These are phyloP conservation scores for Podospora pseudocomata DNA, from an alignment of 495 filamentous ascomycete species.

Conservation along the genomic window DNA sequence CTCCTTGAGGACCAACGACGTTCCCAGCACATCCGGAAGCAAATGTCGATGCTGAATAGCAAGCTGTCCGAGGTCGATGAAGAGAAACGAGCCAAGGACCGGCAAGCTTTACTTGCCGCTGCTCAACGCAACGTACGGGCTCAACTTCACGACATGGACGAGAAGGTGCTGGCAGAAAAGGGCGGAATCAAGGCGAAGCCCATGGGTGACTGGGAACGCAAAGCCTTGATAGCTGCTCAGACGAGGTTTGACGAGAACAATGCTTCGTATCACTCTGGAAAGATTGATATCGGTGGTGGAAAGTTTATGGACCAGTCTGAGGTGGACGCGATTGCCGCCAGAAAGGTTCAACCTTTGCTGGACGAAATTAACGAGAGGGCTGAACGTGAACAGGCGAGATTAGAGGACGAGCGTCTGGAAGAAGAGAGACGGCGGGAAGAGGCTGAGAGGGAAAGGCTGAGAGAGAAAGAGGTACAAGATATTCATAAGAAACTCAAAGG, in stretches of 20 bases:
- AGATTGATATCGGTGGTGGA: constrained; percentile 76
- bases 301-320: constrained; percentile 74
- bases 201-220: constrained; percentile 74
- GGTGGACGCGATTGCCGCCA: constrained; percentile 74
- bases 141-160: constrained; percentile 72
- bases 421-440: constrained; percentile 47
- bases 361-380: constrained; percentile 81
- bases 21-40: constrained; percentile 68
- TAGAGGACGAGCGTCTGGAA: constrained; percentile 49
- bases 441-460: constrained; percentile 40
- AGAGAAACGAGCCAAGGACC: constrained; percentile 69
- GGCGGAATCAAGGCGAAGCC: constrained; percentile 69
- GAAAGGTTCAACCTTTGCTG: constrained; percentile 81
- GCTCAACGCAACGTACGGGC: constrained; percentile 83
- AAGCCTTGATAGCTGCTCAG: constrained; percentile 63
- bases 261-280: constrained; percentile 47
- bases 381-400: constrained; percentile 60
- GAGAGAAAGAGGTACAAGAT: constrained; percentile 45
- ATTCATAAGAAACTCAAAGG: constrained; percentile 43
- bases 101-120: constrained; percentile 67
- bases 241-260: constrained; percentile 54
- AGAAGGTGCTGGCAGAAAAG: constrained; percentile 69
- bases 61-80: constrained; percentile 66
- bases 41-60: constrained; percentile 73
- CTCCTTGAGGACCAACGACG: constrained; percentile 58